phyloP scores from a whole-genome alignment of 306 rosid genomes.

The Cucurbita pepo region DNA sequence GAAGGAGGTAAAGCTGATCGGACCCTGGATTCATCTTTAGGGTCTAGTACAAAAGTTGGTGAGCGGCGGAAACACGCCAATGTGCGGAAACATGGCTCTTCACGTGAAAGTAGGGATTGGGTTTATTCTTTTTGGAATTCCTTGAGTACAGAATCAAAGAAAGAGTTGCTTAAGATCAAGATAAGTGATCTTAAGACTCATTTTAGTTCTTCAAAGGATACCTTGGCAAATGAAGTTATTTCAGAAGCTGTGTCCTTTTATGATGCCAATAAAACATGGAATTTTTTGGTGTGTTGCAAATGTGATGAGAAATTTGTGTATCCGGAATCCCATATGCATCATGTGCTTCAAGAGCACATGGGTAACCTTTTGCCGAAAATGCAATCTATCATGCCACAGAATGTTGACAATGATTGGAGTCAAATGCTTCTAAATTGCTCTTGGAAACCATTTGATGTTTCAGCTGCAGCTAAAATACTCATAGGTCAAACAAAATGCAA shows the following conservation, averaged over 20 bases:
- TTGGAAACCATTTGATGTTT: conserved; percentile 76
- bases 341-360: conserved; percentile 76
- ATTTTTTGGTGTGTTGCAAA: conserved; percentile 68
- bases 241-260: conserved; percentile 60
- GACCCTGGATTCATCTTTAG: conserved; percentile 36
- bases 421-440: conserved; percentile 69
- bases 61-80: conserved; percentile 47
- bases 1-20: conserved; percentile 50
- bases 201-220: conserved; percentile 50
- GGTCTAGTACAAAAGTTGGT: conserved; percentile 40
- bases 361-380: conserved; percentile 50
- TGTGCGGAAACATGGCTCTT: conserved; percentile 42
- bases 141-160: conserved; percentile 46
- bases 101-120: conserved; percentile 60
- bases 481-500: conserved; percentile 25
- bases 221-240: conserved; percentile 36
- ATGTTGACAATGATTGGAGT: conserved; percentile 58
- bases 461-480: conserved; percentile 64
- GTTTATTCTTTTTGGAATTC: conserved; percentile 65
- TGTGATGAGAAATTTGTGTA: conserved; percentile 44
- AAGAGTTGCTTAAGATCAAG: conserved; percentile 50
- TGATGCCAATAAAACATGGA: conserved; percentile 58
- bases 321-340: conserved; percentile 56
- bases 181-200: conserved; percentile 53
- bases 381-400: conserved; percentile 69